phyloP scores from a whole-genome alignment of 208 protist genomes.

The Blastocrithidia nonstop region DNA sequence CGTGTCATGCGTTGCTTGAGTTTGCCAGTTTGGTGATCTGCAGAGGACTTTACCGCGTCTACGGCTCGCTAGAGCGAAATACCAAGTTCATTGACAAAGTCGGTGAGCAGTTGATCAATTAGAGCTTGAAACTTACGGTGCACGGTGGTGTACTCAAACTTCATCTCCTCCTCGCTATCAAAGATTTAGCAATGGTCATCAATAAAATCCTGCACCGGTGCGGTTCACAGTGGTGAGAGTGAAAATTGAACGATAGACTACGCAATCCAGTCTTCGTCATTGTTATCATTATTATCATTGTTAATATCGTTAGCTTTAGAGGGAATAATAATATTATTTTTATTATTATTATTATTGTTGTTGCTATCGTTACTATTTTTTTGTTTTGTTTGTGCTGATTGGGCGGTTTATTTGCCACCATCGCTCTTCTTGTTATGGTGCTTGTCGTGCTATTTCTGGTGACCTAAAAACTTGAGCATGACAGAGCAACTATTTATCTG shows the following conservation, averaged over 20 bases:
- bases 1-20: background rate
- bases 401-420: too few species aligned
- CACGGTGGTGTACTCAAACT: conserved; percentile 75
- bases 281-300: conserved; percentile 1
- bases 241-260: conserved; percentile 79
- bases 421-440: too few species aligned
- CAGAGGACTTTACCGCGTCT: conserved; percentile 9
- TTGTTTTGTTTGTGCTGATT: too few species aligned
- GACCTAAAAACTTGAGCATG: too few species aligned
- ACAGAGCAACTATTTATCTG: too few species aligned
- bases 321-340: too few species aligned
- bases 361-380: too few species aligned
- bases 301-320: too few species aligned
- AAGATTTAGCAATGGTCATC: conserved; percentile 87
- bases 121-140: conserved; percentile 70
- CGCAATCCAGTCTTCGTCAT: conserved; percentile 34
- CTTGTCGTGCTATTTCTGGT: too few species aligned
- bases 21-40: conserved; percentile 2
- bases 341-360: too few species aligned
- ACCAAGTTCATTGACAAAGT: conserved; percentile 66
- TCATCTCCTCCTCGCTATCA: conserved; percentile 76
- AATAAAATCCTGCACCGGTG: conserved; percentile 77
- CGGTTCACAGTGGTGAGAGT: conserved; percentile 64
- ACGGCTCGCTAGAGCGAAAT: conserved; percentile 39
- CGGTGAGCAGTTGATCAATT: conserved; percentile 69